Base-by-base conservation (phyloP, 106 monocot species). In the Agapanthus africanus region DNA sequence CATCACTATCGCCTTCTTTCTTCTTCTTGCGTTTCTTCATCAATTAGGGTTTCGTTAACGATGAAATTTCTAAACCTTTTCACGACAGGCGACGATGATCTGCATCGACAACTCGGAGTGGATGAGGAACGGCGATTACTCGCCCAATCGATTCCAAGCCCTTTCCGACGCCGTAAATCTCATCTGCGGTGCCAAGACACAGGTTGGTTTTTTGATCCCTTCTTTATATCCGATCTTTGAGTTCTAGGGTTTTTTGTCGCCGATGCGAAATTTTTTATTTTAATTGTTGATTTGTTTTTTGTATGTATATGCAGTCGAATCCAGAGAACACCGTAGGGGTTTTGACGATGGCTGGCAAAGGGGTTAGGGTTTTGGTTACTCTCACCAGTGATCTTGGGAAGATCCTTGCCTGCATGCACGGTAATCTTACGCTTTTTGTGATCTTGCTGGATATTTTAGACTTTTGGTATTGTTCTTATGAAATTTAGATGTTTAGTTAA, bases 61-160 rank as follows among this genome's bases (percentile, higher is more conserved):
- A 11, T 11, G 39, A 25, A 65, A 27, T 4, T 21, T 37, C 44
- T n/a, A 31, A 19, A 26, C n/a, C 10, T 30, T 22, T 56, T 59
- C 28, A 1, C 21, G 0, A 51, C 79, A 91, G 95, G 91, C 95
- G 22, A 95, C 91, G 7, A 88, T 95, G 95, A 95, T 95, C 69
- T 91, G 91, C 66, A 82, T 95, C 65, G 95, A 95, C 79, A 95
- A 95, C 64, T 91, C 95, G 40, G 95, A 95, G 78, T 95, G 95
- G 95, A 95, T 84, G 84, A 71, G 95, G 70, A 95, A 91, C 61
- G 95, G 95, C 6, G 95, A 95, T 52, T 95, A 95, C 68, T 32
- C 80, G 25, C 95, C 95, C 41, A 76, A 35, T 27, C 81, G 95
- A 10, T 91, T 91, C 74, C 91, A 91, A 65, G 91, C 95, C 65